Percentiles rank a stretch among this genome's conserved stretches.
These are phyloP conservation scores for Phytopythium ostracodes DNA, from an alignment of 352 stramenopile genomes.

Conservation along the genomic window DNA sequence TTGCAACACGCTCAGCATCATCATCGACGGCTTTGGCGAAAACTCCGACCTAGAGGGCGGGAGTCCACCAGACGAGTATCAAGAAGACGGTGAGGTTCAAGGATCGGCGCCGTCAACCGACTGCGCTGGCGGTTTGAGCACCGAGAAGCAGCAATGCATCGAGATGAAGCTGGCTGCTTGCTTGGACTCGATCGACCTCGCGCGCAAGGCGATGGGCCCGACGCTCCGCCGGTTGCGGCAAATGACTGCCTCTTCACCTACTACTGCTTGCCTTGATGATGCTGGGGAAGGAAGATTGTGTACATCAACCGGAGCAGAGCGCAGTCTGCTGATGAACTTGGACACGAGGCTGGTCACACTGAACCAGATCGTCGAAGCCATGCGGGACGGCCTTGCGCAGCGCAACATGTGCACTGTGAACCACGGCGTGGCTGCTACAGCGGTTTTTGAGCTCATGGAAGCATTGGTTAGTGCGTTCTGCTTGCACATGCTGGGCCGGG, in stretches of 20 bases:
- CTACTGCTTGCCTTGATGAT: neutral
- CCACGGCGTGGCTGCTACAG: neutral
- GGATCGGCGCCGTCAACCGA: neutral
- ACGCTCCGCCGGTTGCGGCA: conserved; percentile 20
- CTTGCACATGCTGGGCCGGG: conserved; percentile 39
- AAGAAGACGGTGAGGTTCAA: neutral
- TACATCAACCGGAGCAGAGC: conserved; percentile 25
- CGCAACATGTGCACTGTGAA: neutral
- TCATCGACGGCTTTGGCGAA: conserved; percentile 4
- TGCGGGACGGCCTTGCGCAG: conserved; percentile 7
- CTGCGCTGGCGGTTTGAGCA: neutral
- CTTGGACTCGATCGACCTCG: conserved; percentile 43
- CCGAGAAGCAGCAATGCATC: neutral
- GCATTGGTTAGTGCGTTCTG: conserved; percentile 50
- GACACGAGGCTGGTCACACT: conserved; percentile 27
- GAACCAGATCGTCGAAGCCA: conserved; percentile 15
- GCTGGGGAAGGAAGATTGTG: neutral
- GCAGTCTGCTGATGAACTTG: conserved; percentile 24
- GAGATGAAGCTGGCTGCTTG: conserved; percentile 25
- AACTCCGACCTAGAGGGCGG: neutral
- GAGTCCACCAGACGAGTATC: neutral
- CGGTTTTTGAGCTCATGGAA: conserved; percentile 33
- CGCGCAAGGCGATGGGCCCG: conserved; percentile 32
- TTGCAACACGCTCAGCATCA: conserved; percentile 3
- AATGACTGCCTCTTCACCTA: neutral